These are phyloP conservation scores for Exophiala bonariae DNA, from an alignment of 2,329 filamentous ascomycete genomes.

Conservation along the genomic window DNA sequence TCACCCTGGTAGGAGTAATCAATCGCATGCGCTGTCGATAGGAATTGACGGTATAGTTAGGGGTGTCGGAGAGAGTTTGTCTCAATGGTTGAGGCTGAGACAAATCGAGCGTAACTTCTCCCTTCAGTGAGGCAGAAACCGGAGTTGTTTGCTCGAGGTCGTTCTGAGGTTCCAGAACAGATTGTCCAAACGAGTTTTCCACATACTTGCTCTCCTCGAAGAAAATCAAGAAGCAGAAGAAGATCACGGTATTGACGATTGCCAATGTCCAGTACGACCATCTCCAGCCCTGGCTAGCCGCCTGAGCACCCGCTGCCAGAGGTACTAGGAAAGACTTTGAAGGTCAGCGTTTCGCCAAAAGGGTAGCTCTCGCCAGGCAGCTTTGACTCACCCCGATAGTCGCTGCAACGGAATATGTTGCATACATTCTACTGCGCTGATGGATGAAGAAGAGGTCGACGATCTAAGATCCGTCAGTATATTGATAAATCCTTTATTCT, in stretches of 20 bases:
- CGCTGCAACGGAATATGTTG: no score
- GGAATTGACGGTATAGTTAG: conserved; percentile 39
- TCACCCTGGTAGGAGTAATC: conserved; percentile 26
- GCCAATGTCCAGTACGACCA: conserved; percentile 51
- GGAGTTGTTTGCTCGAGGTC: background rate
- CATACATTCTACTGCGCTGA: no score
- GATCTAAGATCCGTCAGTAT: no score
- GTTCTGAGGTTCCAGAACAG: background rate
- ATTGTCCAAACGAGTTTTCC: background rate
- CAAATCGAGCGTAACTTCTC: no score
- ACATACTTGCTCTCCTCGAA: conserved; percentile 44
- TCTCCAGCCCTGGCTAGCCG: conserved; percentile 46
- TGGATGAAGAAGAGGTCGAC: no score
- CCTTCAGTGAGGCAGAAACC: no score
- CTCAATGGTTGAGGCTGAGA: background rate
- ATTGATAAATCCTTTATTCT: no score
- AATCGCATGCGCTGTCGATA: conserved; percentile 44
- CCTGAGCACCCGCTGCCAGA: conserved; percentile 40
- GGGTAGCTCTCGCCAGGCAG: no score
- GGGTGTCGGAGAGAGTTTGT: conserved; percentile 28
- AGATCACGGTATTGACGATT: conserved; percentile 39
- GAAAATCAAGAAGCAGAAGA: conserved; percentile 43
- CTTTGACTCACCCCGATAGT: no score
- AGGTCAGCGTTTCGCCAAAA: no score
- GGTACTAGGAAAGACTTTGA: conserved; percentile 43